These are phyloP conservation scores for Podaxis sp. DNA, from an alignment of 768 basidiomycete genomes.

Conservation along the genomic window DNA sequence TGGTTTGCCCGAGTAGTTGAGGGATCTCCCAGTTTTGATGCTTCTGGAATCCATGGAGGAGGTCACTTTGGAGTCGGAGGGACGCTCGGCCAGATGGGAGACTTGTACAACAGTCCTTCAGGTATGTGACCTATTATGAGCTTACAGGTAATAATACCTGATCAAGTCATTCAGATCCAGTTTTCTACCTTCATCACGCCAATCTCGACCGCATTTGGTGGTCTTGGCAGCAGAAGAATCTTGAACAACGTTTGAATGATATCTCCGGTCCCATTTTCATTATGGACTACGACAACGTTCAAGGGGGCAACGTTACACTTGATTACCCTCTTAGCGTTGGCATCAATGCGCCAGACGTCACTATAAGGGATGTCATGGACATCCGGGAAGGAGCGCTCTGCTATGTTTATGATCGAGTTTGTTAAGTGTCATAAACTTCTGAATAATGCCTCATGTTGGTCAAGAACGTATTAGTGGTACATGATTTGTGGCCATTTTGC, in stretches of 20 bases:
- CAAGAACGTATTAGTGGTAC: too few relatives aligned
- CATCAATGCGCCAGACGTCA: conserved; percentile 16
- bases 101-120: not conserved
- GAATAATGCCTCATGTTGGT: too few relatives aligned
- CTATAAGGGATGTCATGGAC: not conserved
- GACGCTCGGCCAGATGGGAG: not conserved
- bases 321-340: conserved; percentile 23
- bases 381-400: not conserved
- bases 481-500: too few relatives aligned
- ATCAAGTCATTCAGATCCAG: not conserved
- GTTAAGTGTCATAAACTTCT: not conserved
- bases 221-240: not conserved
- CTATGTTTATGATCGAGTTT: not conserved
- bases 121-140: not conserved
- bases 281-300: conserved; percentile 21
- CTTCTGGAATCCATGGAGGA: not conserved
- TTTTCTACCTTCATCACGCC: not conserved
- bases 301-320: conserved; percentile 24
- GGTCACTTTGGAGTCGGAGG: not conserved
- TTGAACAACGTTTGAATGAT: conserved; percentile 18
- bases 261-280: conserved; percentile 24
- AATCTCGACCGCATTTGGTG: not conserved
- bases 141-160: not conserved
- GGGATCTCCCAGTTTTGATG: conserved; percentile 15
- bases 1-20: conserved; percentile 20